Evolutionary conservation across 345 rosid genomes (phyloP), one percentile per base, ranked within the genome.

Genomic region (Balakata baccata): DNA sequence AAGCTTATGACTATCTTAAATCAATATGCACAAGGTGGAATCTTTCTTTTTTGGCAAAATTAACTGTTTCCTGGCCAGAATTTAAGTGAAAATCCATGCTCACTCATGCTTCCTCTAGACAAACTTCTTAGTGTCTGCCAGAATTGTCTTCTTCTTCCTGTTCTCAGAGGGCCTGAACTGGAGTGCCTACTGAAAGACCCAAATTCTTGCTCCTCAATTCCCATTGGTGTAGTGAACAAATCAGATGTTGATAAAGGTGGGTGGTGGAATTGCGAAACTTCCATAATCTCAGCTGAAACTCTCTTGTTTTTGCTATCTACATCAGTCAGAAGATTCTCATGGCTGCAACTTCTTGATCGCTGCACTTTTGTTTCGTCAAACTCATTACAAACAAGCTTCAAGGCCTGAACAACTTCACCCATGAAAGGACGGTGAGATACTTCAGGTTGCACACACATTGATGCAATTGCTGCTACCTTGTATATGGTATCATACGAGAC

Each of bases 371-470:
- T 69, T 61, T 83, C 85, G 12, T 90, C 84, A 68, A 84, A 81
- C 75, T 88, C 89, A 20, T 83, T 88, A 25, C 87, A 84, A 1
- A 90, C 87, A 64, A 90, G 87, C 85, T 86, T 86, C 78, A 90
- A 70, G 66, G 90, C 92, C 78, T 87, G 92, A 59, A 89, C 89
- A 52, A 89, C 90, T 84, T 89, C 88, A 1, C 90, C 90, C 89
- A 85, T 89, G 77, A 89, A 89, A 59, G 92, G 90, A 12, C 92
- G 85, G 72, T 89, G 87, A 56, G 89, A 82, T 18, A 82, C 89
- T 76, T 89, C 92, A 6, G 87, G 87, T 75, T 87, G 92, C 74
- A 89, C 89, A 64, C 92, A 89, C 92, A 87, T 89, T 11, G 92
- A 85, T 46, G 90, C 89, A 70, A 87, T 87, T 50, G 92, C 90